Base-by-base conservation (phyloP, 2,329 filamentous ascomycete genomes). In the Claviceps arundinis region DNA sequence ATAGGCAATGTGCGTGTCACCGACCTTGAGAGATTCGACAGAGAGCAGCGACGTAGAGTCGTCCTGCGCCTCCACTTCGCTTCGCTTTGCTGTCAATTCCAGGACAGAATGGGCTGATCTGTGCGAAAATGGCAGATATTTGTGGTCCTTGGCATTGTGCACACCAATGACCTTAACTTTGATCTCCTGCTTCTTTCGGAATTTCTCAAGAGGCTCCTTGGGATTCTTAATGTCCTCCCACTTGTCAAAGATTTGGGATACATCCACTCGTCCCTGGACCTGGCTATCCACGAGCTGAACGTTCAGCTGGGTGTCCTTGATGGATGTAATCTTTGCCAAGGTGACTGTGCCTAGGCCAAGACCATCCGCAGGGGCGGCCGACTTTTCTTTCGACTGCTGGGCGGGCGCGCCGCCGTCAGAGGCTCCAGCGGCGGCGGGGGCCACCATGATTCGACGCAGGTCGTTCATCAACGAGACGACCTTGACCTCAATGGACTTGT, bases 291-390 rank as follows among this genome's bases (percentile, higher is more conserved):
- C 85, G 49, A 97, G 76, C 58, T 87, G 81, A 5, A 98, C 89
- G 59, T 97, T 97, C 52, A 97, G 73, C 65, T 98, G 93, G 0
- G 91, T 96, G 48, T 84, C 84, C 68, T 95, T 95, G 62, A 96
- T 73, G 0, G 88, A 88, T n/a, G 80, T 78, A 45, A 98, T 80
- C 59, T 78, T 84, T 41, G 87, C 91, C 63, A 87, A 89, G 7
- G 83, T 82, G 47, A 85, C 65, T 57, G 77, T 84, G 50, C 91
- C 91, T 34, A 89, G 73, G 1, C 73, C 73, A 48, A 95, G 77
- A 58, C 95, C 88, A 46, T 82, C 80, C n/a, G 85, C 73, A 6
- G 80, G 65, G 14, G 62, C 61, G 16, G 64, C 52, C 3, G 55
- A 51, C 50, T 61, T 62, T 3, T 61, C 59, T n/a, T 60, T 61